These are phyloP conservation scores for Lepiota brunneoincarnata DNA, from an alignment of 768 basidiomycete species.

Conservation along the genomic window DNA sequence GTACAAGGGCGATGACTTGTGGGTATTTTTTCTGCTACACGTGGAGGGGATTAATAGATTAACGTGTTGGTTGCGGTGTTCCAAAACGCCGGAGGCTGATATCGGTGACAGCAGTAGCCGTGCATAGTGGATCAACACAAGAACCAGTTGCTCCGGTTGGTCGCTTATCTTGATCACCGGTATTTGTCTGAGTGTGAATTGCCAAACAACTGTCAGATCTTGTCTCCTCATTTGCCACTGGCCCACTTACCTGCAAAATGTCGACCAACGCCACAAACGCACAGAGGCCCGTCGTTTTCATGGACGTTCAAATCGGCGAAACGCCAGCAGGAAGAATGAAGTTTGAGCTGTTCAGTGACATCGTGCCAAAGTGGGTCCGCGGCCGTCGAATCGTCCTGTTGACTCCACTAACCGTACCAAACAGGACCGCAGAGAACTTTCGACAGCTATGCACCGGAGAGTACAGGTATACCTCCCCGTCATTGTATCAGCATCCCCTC, in stretches of 20 bases:
- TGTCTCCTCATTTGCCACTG: no score
- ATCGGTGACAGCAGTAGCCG: no score
- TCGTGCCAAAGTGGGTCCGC: slow-evolving; percentile 81
- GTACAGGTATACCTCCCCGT: slow-evolving; percentile 56
- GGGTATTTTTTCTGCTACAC: no score
- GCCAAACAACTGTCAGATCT: background rate
- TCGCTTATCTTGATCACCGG: no score
- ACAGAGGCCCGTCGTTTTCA: slow-evolving; percentile 88
- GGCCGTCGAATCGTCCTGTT: background rate
- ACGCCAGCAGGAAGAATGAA: slow-evolving; percentile 93
- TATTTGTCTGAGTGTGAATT: background rate
- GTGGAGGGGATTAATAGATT: no score
- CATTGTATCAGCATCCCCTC: background rate
- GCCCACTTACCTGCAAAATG: slow-evolving; percentile 2
- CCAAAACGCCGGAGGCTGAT: no score
- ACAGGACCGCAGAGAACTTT: slow-evolving; percentile 96
- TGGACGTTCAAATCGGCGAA: slow-evolving; percentile 96
- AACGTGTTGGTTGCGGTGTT: no score
- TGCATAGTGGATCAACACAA: no score
- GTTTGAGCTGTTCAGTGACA: slow-evolving; percentile 96
- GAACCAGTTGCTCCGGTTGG: no score
- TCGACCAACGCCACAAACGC: slow-evolving; percentile 32
- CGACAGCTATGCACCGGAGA: slow-evolving; percentile 98
- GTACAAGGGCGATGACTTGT: no score
- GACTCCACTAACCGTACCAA: slow-evolving; percentile 4